These are phyloP conservation scores for Penicillium hesseltinei DNA, from an alignment of 2,329 filamentous ascomycete genomes.

Conservation along the genomic window DNA sequence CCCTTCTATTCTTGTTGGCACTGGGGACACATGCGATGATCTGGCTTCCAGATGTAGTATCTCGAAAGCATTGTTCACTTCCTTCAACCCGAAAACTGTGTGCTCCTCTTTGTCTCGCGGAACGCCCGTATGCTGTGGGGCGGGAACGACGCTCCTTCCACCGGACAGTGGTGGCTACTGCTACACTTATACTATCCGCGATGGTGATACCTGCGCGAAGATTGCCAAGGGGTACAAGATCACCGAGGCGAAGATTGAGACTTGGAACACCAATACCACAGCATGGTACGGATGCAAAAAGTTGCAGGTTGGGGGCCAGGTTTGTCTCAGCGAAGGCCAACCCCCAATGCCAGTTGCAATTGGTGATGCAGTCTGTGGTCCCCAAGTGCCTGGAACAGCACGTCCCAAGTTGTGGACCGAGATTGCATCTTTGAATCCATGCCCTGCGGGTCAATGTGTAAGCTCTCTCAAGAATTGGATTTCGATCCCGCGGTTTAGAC, in stretches of 20 bases:
- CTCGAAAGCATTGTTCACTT: neutral
- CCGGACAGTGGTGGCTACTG: neutral
- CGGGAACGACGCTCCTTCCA: neutral
- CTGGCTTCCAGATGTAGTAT: slow-evolving; percentile 1
- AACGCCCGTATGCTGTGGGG: slow-evolving; percentile 1
- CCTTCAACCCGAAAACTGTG: neutral
- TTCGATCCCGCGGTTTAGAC: neutral
- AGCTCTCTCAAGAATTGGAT: neutral
- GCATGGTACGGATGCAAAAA: neutral
- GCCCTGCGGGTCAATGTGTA: slow-evolving; percentile 6
- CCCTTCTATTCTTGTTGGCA: neutral
- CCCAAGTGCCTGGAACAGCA: slow-evolving; percentile 4
- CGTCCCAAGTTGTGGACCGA: neutral
- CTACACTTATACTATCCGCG: neutral
- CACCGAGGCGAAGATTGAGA: neutral
- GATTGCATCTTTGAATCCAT: slow-evolving; percentile 2
- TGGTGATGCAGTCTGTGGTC: slow-evolving; percentile 1
- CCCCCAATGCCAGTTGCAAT: slow-evolving; percentile 4
- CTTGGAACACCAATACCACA: neutral
- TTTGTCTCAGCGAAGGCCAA: neutral
- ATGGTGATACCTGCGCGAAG: neutral
- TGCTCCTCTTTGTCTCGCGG: neutral
- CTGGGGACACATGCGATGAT: neutral
- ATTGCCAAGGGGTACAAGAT: neutral
- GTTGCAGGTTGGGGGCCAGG: neutral